Conservation (phyloP, 2,329 filamentous ascomycete genomes). For the Iodosphaeria phyllophila region DNA sequence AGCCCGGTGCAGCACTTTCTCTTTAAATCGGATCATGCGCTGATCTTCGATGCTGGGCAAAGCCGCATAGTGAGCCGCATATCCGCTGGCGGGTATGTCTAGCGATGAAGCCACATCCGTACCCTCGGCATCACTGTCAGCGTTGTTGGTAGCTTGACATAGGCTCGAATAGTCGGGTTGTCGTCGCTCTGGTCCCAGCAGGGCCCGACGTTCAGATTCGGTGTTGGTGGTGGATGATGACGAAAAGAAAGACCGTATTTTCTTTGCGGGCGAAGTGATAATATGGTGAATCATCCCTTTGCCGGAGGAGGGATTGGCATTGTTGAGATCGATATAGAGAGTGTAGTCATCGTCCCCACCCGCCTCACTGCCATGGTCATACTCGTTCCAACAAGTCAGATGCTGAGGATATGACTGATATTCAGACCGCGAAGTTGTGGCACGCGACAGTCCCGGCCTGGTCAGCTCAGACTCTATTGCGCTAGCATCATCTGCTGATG, state of each 20-base stretch:
- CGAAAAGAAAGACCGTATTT: conserved; percentile 16
- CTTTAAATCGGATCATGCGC: conserved; percentile 27
- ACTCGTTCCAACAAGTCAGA: conserved; percentile 65
- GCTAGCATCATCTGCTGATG: conserved; percentile 4
- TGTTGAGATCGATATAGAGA: conserved; percentile 58
- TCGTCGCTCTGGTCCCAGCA: conserved; percentile 7
- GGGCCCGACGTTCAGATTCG: conserved; percentile 2
- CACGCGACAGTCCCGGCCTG: conserved; percentile 5
- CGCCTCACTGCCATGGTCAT: conserved; percentile 60
- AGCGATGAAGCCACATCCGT: conserved; percentile 35
- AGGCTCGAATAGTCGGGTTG: conserved; percentile 13
- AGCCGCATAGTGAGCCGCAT: conserved; percentile 31
- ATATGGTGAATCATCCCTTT: conserved; percentile 38
- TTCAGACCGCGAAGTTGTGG: conserved; percentile 3
- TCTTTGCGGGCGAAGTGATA: conserved; percentile 28
- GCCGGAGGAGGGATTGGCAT: conserved; percentile 39
- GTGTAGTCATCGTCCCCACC: conserved; percentile 44
- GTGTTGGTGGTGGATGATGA: conserved; percentile 2
- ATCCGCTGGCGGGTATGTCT: conserved; percentile 28
- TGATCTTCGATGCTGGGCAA: conserved; percentile 33
- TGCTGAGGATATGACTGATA: conserved; percentile 11
- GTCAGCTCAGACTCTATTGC: conserved; percentile 4
- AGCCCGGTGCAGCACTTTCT: conserved; percentile 33
- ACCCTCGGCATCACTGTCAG: conserved; percentile 14
- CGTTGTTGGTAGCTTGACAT: conserved; percentile 4